Conservation (phyloP, 148 eudicot genomes). For the Camellia granthamiana region DNA sequence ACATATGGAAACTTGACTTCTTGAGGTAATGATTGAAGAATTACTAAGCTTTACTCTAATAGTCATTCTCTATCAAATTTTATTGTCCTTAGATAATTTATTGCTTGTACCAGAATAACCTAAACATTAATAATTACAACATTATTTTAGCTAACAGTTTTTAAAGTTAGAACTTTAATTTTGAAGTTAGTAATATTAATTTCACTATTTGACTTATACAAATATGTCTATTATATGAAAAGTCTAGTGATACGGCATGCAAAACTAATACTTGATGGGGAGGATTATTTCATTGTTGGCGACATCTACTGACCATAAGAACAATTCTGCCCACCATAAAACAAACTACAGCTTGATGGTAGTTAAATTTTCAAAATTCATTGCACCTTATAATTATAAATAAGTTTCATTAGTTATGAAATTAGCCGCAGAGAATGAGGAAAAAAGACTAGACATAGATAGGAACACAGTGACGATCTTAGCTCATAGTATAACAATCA, state of each 20-base stretch:
- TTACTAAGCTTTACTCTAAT: not conserved
- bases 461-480: not conserved
- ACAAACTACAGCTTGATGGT: not conserved
- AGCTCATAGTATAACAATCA: not conserved
- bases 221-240: not conserved
- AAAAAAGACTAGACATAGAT: not conserved
- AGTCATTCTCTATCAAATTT: not conserved
- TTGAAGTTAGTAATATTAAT: no score
- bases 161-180: no score
- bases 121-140: no score
- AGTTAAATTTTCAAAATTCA: not conserved
- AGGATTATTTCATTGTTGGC: not conserved
- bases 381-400: not conserved
- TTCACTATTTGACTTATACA: no score
- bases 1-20: not conserved
- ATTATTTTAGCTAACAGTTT: no score
- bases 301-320: not conserved
- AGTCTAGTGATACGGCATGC: not conserved
- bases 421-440: not conserved
- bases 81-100: no score
- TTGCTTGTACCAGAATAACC: no score
- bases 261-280: not conserved
- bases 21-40: slow-evolving; percentile 1
- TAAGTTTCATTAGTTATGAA: not conserved
- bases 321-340: not conserved